Percentiles rank a stretch among this genome's conserved stretches.
Conservation (phyloP, 305 asterid species). For the Solanum hybrid region DNA sequence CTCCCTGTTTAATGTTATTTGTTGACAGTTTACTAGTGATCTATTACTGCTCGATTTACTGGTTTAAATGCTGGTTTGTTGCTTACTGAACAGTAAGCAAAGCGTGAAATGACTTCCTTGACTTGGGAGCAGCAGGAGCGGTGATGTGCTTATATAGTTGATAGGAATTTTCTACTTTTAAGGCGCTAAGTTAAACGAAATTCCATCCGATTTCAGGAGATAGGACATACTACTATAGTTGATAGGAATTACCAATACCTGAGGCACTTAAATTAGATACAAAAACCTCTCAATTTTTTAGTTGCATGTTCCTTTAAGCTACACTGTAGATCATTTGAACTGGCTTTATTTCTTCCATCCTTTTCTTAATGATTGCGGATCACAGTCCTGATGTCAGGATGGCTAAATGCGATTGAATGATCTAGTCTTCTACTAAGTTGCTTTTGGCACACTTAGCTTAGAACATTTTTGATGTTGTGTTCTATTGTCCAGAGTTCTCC, state of each 20-base stretch:
- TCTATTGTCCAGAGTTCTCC: conserved; percentile 27
- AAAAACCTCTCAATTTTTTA: background rate
- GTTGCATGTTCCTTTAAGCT: background rate
- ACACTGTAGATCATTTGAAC: background rate
- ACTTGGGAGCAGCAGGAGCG: background rate
- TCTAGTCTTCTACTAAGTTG: background rate
- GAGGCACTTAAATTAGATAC: background rate
- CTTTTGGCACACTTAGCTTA: background rate
- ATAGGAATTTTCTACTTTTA: background rate
- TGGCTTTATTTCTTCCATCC: background rate
- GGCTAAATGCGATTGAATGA: background rate
- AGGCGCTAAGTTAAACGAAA: background rate
- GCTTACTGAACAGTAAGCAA: background rate
- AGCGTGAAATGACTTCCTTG: background rate
- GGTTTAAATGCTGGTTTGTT: background rate
- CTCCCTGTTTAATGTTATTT: background rate
- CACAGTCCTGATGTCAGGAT: background rate
- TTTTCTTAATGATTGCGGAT: background rate
- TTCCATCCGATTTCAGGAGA: background rate
- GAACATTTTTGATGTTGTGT: background rate
- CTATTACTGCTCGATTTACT: background rate
- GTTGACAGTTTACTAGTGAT: background rate
- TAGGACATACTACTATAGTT: background rate
- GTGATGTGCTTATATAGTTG: background rate
- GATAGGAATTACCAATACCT: background rate